A percentile compares a stretch with the other conserved stretches of the same genome.
Conservation (phyloP, 2,329 filamentous ascomycete genomes). For the Gliomastix tumulicola region DNA sequence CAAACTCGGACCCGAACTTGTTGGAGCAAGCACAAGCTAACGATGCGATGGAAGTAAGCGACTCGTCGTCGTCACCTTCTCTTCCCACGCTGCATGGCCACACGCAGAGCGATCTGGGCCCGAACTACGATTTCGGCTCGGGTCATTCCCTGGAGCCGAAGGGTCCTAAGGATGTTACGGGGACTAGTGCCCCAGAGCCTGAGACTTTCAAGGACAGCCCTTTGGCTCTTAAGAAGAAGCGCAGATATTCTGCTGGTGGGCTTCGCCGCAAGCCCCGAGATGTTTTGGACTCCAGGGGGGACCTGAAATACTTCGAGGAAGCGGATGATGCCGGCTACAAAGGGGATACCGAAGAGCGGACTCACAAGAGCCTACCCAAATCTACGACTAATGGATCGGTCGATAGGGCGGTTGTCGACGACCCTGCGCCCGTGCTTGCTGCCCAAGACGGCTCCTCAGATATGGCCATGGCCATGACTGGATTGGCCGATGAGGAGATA, state of each 20-base stretch:
- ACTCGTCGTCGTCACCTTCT: too few species aligned
- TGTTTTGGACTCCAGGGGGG: slow-evolving; percentile 63
- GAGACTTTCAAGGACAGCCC: slow-evolving; percentile 41
- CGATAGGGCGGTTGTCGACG: too few species aligned
- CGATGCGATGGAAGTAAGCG: neutral
- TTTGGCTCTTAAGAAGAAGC: slow-evolving; percentile 40
- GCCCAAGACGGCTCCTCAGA: too few species aligned
- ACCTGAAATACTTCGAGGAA: slow-evolving; percentile 85
- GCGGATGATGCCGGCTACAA: slow-evolving; percentile 78
- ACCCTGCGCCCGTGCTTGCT: too few species aligned
- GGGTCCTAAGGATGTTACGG: slow-evolving; percentile 54
- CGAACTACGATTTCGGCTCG: slow-evolving; percentile 13
- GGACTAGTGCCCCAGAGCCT: slow-evolving; percentile 58
- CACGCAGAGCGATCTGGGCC: slow-evolving; percentile 24
- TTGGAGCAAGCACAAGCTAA: slow-evolving; percentile 5
- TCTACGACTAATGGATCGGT: slow-evolving; percentile 9
- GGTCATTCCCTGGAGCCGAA: too few species aligned
- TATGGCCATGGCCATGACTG: neutral
- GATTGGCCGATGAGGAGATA: slow-evolving; percentile 19
- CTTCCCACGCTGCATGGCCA: slow-evolving; percentile 9
- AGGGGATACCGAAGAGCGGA: slow-evolving; percentile 39
- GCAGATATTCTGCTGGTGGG: slow-evolving; percentile 83
- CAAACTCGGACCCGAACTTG: slow-evolving; percentile 36
- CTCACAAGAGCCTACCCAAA: neutral
- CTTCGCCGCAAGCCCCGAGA: slow-evolving; percentile 67